Conservation (phyloP, 75 land plant species). For the Cupressus sempervirens region DNA sequence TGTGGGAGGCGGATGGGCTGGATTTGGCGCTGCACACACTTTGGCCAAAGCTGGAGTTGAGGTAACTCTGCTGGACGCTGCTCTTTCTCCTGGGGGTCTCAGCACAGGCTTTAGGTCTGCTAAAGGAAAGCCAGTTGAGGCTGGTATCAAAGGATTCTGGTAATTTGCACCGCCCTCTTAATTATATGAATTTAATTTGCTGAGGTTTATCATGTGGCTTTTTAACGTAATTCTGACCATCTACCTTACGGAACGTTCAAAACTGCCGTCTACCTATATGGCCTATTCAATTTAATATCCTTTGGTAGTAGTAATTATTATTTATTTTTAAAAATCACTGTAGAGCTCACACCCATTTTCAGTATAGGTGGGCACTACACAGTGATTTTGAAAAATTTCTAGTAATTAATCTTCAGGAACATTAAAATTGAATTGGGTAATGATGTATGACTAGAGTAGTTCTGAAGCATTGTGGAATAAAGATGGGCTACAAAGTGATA, state of each 20-base stretch:
- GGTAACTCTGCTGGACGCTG: conserved; percentile 36
- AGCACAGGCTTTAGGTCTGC: conserved; percentile 37
- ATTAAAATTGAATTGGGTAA: background rate
- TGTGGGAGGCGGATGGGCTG: conserved; percentile 49
- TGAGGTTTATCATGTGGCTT: background rate
- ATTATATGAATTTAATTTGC: background rate
- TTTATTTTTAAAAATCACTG: no score
- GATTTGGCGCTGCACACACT: conserved; percentile 37
- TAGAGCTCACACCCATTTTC: background rate
- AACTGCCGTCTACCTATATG: background rate
- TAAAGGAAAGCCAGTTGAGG: conserved; percentile 40
- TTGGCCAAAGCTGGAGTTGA: conserved; percentile 28
- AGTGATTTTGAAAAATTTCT: background rate
- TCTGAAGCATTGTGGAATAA: background rate
- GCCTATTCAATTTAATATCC: background rate
- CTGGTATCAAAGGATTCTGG: conserved; percentile 50
- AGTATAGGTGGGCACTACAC: background rate
- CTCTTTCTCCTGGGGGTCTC: conserved; percentile 30
- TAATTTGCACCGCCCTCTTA: background rate
- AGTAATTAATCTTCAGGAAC: background rate
- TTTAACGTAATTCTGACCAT: background rate
- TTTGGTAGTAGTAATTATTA: no score
- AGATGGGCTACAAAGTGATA: no score
- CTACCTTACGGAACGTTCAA: background rate
- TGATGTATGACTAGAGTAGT: background rate